phyloP scores from a whole-genome alignment of 352 stramenopile species.

The Phytopythium helicoides region DNA sequence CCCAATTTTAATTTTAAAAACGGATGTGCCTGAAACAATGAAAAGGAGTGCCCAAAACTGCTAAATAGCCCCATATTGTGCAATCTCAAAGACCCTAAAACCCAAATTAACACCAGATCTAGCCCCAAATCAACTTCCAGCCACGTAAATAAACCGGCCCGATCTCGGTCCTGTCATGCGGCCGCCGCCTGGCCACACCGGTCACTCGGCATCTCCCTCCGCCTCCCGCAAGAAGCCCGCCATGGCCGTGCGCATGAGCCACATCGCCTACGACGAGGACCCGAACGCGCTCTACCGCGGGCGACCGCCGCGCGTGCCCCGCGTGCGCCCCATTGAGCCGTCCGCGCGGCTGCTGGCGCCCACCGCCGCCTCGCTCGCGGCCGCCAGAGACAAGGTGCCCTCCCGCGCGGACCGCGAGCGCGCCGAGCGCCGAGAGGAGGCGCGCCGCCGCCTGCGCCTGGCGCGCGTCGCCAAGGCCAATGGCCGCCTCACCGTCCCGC shows the following conservation, averaged over 20 bases:
- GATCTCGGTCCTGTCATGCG: too few relatives aligned
- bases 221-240: not conserved
- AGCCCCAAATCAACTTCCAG: too few relatives aligned
- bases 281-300: conserved; percentile 48
- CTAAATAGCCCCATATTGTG: too few relatives aligned
- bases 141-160: too few relatives aligned
- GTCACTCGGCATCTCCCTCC: too few relatives aligned
- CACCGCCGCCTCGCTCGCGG: conserved; percentile 54
- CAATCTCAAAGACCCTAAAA: too few relatives aligned
- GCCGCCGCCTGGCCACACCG: too few relatives aligned
- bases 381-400: conserved; percentile 35
- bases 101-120: too few relatives aligned
- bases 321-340: conserved; percentile 51
- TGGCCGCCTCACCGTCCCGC: conserved; percentile 58
- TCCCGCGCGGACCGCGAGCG: conserved; percentile 41
- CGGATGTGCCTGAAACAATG: too few relatives aligned
- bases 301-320: conserved; percentile 36
- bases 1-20: too few relatives aligned
- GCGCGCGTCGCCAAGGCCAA: conserved; percentile 49
- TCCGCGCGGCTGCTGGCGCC: conserved; percentile 59
- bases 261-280: conserved; percentile 31
- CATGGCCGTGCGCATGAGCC: conserved; percentile 16
- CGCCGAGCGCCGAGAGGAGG: conserved; percentile 29
- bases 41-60: too few relatives aligned
- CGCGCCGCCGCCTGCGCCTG: conserved; percentile 27